These are phyloP conservation scores for Pseudonectria buxi DNA, from an alignment of 2,329 filamentous ascomycete genomes.

Conservation along the genomic window DNA sequence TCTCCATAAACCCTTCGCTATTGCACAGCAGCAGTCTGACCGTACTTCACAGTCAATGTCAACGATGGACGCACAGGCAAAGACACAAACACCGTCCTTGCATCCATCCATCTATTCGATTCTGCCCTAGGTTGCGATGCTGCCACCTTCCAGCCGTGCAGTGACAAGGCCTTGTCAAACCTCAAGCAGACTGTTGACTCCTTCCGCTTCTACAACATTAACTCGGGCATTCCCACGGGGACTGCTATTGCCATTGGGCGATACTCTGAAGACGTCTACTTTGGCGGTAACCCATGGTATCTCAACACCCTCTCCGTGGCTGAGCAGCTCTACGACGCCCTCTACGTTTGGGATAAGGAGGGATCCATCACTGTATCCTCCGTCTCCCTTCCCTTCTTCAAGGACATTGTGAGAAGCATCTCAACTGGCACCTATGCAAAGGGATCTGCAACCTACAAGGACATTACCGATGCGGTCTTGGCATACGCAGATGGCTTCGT, in stretches of 20 bases:
- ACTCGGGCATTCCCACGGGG: constrained; percentile 55
- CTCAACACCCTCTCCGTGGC: constrained; percentile 69
- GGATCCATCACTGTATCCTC: constrained; percentile 59
- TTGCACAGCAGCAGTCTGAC: not conserved
- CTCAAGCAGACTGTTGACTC: constrained; percentile 70
- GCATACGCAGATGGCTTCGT: constrained; percentile 57
- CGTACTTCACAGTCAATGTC: constrained; percentile 38
- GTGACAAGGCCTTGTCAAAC: constrained; percentile 61
- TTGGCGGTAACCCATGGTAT: constrained; percentile 77
- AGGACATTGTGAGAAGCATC: constrained; percentile 52
- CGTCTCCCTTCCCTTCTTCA: constrained; percentile 65
- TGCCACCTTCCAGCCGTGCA: constrained; percentile 73
- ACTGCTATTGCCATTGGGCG: constrained; percentile 57
- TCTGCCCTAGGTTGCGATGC: constrained; percentile 58
- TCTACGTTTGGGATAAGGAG: constrained; percentile 61
- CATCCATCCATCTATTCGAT: constrained; percentile 64
- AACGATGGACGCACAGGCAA: constrained; percentile 59
- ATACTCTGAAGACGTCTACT: constrained; percentile 68
- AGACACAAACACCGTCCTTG: constrained; percentile 65
- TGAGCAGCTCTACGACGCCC: constrained; percentile 71
- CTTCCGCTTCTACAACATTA: constrained; percentile 68
- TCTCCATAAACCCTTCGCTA: too few relatives aligned
- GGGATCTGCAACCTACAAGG: constrained; percentile 39
- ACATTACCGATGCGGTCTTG: constrained; percentile 50
- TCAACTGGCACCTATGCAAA: constrained; percentile 56